Evolutionary conservation across 2,329 filamentous ascomycete species (phyloP).

Genomic region (Diaporthe longicolla): DNA sequence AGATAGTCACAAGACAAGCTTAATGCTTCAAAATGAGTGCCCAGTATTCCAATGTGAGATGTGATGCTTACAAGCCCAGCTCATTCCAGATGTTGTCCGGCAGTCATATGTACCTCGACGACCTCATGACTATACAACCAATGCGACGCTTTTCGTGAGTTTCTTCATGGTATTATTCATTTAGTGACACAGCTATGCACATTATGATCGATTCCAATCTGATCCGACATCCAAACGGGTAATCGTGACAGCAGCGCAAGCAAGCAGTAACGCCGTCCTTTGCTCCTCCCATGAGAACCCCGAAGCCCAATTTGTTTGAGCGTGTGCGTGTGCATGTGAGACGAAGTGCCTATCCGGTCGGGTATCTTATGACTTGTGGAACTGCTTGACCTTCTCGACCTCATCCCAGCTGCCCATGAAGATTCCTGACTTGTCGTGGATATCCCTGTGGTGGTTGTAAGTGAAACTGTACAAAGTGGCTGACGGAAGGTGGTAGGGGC

Average conservation of each 20-base stretch:
- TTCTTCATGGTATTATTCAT: conserved; percentile 27
- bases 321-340: background rate
- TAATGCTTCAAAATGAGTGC: background rate
- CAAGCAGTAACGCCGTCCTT: conserved; percentile 19
- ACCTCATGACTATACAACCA: background rate
- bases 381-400: conserved; percentile 92
- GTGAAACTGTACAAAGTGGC: background rate
- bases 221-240: conserved; percentile 20
- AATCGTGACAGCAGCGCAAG: conserved; percentile 20
- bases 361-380: conserved; percentile 65
- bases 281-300: conserved; percentile 18
- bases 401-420: conserved; percentile 97
- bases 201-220: conserved; percentile 37
- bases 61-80: conserved; percentile 39
- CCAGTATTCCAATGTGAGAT: background rate
- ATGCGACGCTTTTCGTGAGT: background rate
- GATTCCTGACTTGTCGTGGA: conserved; percentile 95
- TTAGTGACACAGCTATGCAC: conserved; percentile 35
- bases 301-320: background rate
- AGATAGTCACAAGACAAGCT: conserved; percentile 34
- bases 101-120: background rate
- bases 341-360: conserved; percentile 9
- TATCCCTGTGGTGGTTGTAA: conserved; percentile 63
- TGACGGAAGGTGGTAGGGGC: too few species aligned
- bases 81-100: conserved; percentile 40